A percentile compares a stretch with the other conserved stretches of the same genome.
Conservation (phyloP, 2,329 filamentous ascomycete species). For the Lasiodiplodia sp. region DNA sequence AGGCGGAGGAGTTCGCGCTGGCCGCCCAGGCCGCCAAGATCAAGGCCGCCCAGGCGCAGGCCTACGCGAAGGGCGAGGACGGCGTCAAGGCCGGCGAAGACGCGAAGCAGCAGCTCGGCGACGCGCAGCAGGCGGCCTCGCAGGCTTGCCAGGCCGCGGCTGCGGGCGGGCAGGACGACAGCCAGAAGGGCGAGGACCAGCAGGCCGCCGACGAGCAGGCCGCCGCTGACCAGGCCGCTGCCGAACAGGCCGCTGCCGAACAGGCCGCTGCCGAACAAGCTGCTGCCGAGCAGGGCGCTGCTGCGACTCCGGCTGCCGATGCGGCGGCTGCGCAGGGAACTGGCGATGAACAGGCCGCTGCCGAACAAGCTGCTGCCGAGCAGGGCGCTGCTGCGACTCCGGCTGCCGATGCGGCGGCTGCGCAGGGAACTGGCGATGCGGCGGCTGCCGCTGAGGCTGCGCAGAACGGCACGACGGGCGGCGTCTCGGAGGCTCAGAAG, state of each 20-base stretch:
- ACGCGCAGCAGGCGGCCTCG: conserved; percentile 7
- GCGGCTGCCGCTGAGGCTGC: conserved; percentile 9
- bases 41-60: conserved; percentile 18
- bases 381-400: not conserved
- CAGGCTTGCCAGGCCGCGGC: not conserved
- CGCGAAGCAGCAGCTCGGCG: conserved; percentile 1
- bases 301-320: not conserved
- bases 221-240: conserved; percentile 9
- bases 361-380: not conserved
- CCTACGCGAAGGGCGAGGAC: conserved; percentile 6
- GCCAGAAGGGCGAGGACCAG: not conserved
- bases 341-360: not conserved
- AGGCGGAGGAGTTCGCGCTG: conserved; percentile 8
- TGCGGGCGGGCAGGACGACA: not conserved
- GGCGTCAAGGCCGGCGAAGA: conserved; percentile 6
- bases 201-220: conserved; percentile 3
- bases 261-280: not conserved
- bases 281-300: not conserved
- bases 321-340: conserved; percentile 11
- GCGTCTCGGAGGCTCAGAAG: conserved; percentile 12
- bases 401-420: conserved; percentile 1
- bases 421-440: conserved; percentile 7
- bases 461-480: conserved; percentile 4
- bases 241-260: not conserved
- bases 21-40: conserved; percentile 18